These are phyloP conservation scores for Lolium perenne DNA, from an alignment of 176 grass and related monocot genomes.

Conservation along the genomic window DNA sequence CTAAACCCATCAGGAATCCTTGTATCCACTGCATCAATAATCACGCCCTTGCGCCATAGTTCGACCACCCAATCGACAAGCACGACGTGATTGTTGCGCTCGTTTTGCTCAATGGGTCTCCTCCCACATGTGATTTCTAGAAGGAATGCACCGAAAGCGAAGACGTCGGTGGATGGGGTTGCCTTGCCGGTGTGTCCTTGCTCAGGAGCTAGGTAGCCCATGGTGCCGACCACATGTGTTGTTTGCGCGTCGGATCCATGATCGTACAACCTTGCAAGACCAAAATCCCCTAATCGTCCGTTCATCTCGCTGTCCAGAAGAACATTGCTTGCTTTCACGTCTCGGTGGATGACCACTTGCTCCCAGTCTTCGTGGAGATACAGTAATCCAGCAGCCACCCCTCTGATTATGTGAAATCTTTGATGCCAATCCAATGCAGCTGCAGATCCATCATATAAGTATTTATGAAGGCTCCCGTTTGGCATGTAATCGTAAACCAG, in stretches of 20 bases:
- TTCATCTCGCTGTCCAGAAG: slow-evolving; percentile 53
- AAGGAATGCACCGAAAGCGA: slow-evolving; percentile 46
- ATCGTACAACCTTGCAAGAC: slow-evolving; percentile 45
- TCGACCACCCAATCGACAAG: slow-evolving; percentile 45
- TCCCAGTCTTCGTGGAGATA: slow-evolving; percentile 63
- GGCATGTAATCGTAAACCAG: slow-evolving; percentile 61
- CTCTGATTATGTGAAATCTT: slow-evolving; percentile 40
- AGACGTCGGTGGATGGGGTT: slow-evolving; percentile 43
- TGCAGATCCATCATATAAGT: slow-evolving; percentile 1
- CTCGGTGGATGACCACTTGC: slow-evolving; percentile 52
- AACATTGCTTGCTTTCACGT: slow-evolving; percentile 57
- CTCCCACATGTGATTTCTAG: slow-evolving; percentile 42
- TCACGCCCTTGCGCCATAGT: background rate
- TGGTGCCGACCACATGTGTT: slow-evolving; percentile 53
- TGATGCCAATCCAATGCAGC: slow-evolving; percentile 27
- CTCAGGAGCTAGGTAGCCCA: slow-evolving; percentile 58
- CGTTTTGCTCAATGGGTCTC: slow-evolving; percentile 40
- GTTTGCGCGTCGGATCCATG: slow-evolving; percentile 42
- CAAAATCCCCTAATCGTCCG: slow-evolving; percentile 49
- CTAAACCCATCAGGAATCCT: background rate
- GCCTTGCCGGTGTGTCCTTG: slow-evolving; percentile 48
- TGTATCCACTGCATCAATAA: slow-evolving; percentile 11
- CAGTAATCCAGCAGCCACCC: slow-evolving; percentile 37
- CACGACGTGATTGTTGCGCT: background rate
- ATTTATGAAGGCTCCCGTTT: slow-evolving; percentile 45